phyloP scores from a whole-genome alignment of 179 eudicot genomes.

The Silene vulgaris region DNA sequence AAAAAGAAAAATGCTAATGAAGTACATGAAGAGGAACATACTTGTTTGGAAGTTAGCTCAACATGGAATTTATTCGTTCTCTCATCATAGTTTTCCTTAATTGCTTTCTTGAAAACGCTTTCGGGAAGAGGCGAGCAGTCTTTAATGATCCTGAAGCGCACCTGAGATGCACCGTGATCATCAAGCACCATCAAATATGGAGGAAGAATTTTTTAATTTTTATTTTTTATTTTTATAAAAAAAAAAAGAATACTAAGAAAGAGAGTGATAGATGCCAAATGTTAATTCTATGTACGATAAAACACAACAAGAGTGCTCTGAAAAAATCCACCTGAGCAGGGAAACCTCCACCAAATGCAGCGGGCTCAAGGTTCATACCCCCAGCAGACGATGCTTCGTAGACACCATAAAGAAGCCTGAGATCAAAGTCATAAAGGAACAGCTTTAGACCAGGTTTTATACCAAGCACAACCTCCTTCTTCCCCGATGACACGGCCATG shows the following conservation, averaged over 20 bases:
- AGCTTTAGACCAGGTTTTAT: slow-evolving; percentile 68
- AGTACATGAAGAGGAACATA: slow-evolving; percentile 23
- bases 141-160: slow-evolving; percentile 53
- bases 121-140: slow-evolving; percentile 73
- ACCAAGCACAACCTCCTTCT: slow-evolving; percentile 56
- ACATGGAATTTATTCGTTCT: slow-evolving; percentile 59
- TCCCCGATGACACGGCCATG: slow-evolving; percentile 60
- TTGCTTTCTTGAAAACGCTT: slow-evolving; percentile 60
- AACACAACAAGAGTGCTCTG: background rate
- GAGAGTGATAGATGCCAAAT: background rate
- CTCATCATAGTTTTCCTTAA: slow-evolving; percentile 56
- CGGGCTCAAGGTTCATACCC: slow-evolving; percentile 78
- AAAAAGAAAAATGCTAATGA: background rate
- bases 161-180: slow-evolving; percentile 40
- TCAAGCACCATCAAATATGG: slow-evolving; percentile 6
- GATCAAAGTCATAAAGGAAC: slow-evolving; percentile 79
- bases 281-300: slow-evolving; percentile 9
- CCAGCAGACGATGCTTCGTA: slow-evolving; percentile 70
- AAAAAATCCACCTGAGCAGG: slow-evolving; percentile 68
- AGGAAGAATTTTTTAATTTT: background rate
- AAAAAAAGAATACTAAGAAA: background rate
- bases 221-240: too few relatives aligned
- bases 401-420: slow-evolving; percentile 70
- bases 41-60: slow-evolving; percentile 59
- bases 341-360: slow-evolving; percentile 78